Base-by-base conservation (phyloP, 805 yeast genomes). In the Myxozyma kluyveri region DNA sequence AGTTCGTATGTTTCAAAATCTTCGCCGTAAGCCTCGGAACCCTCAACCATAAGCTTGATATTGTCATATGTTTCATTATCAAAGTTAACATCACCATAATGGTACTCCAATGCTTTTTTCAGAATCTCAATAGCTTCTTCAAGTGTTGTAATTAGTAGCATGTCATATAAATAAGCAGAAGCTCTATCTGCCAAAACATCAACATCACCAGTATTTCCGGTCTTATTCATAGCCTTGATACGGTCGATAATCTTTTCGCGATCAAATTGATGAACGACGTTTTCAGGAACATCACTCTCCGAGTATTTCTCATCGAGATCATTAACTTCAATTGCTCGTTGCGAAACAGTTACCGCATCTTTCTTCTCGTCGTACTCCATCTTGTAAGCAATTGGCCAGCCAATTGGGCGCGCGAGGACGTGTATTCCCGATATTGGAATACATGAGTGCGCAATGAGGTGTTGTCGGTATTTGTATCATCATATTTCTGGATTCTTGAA, bases 21-120 rank as follows among this genome's bases (percentile, higher is more conserved):
- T 14, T 35, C 22, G 1, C 53, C 53, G 22, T 49, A 49, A 5
- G 53, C 49, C 19, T 49, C 53, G 18, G 36, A 49, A 2, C 53
- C 53, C 4, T 44, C 26, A 22, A 49, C 49, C 24, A 49, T 6
- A 21, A 24, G 29, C 33, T 44, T 10, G 42, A 49, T 49, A n/a
- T 26, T 45, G 24, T 49, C 45, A 27, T 37, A 37, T 10, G 49
- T 44, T 17, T 22, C 18, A 14, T 44, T 33, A 14, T 26, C 40
- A 26, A 49, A 49, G 27, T 49, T 78, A 35, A 74, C 73, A 61
- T 80, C 84, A 46, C 70, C 74, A 3, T 59, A 60, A 55, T 78
- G 81, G n/a, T 73, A 69, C 1, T 57, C 70, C 1, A 73, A 50
- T 4, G 75, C 73, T 18, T 69, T 65, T 31, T 65, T 60, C 42